Evolutionary conservation across 345 rosid genomes (phyloP), one percentile per base, ranked within the genome.

Genomic region (Garcia nutans): DNA sequence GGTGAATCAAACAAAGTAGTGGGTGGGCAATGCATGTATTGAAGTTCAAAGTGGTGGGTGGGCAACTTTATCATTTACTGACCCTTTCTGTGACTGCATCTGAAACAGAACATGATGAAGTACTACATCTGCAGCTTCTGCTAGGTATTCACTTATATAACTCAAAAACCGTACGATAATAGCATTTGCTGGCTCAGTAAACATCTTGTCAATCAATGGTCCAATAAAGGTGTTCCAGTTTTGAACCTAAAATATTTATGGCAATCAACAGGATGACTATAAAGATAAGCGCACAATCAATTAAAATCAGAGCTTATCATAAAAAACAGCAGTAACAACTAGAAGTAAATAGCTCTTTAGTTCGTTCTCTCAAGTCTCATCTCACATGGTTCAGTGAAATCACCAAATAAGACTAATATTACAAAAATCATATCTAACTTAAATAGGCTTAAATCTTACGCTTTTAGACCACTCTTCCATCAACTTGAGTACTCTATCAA

Each of bases 181-280:
- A 44, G 93, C 89, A 89, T 94, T 94, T 80, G 92, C 85, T 81
- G 98, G 98, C 86, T 94, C 95, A 20, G 84, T 76, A 80, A 91
- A 92, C 94, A 94, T 87, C 90, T 94, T 92, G 70, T 90, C 91
- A 70, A 92, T 84, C 83, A 94, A 76, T 45, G 92, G 85, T 45
- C 82, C 91, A 72, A 86, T 83, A 78, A 91, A 82, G 72, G 81
- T 52, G 41, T 77, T 84, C 97, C 98, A 92, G 81, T 91, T 91
- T 78, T 84, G 83, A 66, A 92, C 97, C 97, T 94, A 83, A 41
- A 71, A 79, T 65, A 74, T 63, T 61, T 72, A 78, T 50, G 55
- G 71, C 74, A 75, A 71, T 65, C 37, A 78, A 74, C 10, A 44
- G 55, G 44, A 33, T 73, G 37, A 71, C 24, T 75, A 19, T 56